Conservation (phyloP, 495 filamentous ascomycete species). For the Peziza echinospora region DNA sequence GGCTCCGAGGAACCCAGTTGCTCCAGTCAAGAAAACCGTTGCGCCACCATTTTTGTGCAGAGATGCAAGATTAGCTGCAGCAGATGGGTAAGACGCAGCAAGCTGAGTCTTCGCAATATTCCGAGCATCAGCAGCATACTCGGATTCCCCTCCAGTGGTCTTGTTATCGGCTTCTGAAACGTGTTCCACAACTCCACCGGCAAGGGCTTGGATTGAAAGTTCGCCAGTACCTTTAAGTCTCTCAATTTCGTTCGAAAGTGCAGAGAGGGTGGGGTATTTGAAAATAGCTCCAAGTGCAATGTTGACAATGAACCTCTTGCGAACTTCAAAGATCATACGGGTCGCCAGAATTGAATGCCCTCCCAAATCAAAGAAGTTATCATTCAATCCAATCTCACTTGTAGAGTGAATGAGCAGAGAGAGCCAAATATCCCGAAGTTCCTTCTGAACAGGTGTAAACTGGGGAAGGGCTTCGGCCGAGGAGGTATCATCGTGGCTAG, state of each 20-base stretch:
- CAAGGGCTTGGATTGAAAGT: conserved; percentile 15
- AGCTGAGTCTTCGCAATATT: conserved; percentile 30
- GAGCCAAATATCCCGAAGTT: conserved; percentile 26
- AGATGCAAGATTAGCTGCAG: conserved; percentile 22
- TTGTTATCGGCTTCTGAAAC: conserved; percentile 20
- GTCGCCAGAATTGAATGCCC: conserved; percentile 78
- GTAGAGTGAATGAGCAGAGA: conserved; percentile 28
- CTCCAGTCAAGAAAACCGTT: conserved; percentile 69
- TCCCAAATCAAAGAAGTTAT: conserved; percentile 70
- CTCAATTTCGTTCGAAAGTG: conserved; percentile 58
- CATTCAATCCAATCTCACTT: conserved; percentile 39
- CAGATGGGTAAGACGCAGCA: conserved; percentile 22
- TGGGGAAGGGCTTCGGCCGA: conserved; percentile 24
- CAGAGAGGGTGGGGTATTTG: conserved; percentile 47
- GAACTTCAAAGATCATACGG: conserved; percentile 47
- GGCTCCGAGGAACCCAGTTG: conserved; percentile 76
- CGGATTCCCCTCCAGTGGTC: conserved; percentile 22
- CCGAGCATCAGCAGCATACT: conserved; percentile 46
- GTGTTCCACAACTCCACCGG: conserved; percentile 10
- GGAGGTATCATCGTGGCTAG: conserved; percentile 35
- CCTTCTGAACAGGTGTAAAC: conserved; percentile 6
- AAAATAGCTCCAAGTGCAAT: conserved; percentile 61
- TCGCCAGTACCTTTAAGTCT: conserved; percentile 25
- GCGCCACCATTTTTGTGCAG: conserved; percentile 21
- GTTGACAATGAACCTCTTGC: conserved; percentile 41